Evolutionary conservation across 306 rosid species (phyloP), one percentile per base, ranked within the genome.

Genomic region (Pterocarpus santalinus): DNA sequence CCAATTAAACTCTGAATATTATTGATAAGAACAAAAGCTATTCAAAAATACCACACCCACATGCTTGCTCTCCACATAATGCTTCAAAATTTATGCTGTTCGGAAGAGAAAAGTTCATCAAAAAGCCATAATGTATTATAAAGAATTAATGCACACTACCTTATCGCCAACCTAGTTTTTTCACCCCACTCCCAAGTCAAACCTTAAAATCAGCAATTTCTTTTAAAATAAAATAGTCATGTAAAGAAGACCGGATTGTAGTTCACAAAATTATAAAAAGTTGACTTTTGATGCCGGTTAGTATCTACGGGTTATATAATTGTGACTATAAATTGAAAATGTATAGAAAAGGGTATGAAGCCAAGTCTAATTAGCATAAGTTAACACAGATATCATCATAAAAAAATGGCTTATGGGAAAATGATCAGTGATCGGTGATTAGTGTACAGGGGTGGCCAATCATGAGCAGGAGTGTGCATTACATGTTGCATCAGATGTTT

Each of bases 401-500:
- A 69, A 69, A 35, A 72, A 65, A 12, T 47, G 71, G 52, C 51
- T 33, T 39, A 28, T 33, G 51, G 71, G 66, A 66, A 55, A 65
- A 39, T 55, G 61, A 73, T 72, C 2, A 55, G 61, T n/a, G 61
- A 55, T 55, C 28, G 7, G 28, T n/a, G 17, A 53, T 53, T 9
- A 78, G 35, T 39, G 68, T 28, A 71, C 33, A 64, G 68, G 75
- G 80, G 57, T 85, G 53, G 36, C 39, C 77, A 77, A 66, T 73
- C 32, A 67, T 81, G 77, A 72, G 78, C 72, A 49, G 75, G 60
- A 73, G 56, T 55, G 32, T 3, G 61, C 30, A 52, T 52, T 17
- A 52, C 73, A 77, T 75, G 69, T 77, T 73, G 90, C 81, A 81
- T 76, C 80, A 65, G 69, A 64, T 77, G 68, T 56, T 70, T 63